Conservation (phyloP, 2,329 filamentous ascomycete species). For the Trichoderma lentiforme region DNA sequence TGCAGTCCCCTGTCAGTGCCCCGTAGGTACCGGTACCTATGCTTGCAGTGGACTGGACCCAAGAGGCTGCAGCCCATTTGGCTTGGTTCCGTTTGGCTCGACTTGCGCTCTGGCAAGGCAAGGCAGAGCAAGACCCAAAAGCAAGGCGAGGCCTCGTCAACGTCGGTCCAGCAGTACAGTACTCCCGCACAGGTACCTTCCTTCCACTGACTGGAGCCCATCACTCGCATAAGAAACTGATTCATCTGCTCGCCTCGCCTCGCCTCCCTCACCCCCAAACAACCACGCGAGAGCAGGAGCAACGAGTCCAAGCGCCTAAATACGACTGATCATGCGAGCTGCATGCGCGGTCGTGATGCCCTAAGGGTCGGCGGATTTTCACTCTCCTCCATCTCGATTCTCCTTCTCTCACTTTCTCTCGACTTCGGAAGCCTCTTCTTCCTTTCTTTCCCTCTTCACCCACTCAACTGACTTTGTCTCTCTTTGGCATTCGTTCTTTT, state of each 20-base stretch:
- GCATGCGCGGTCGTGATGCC: slow-evolving; percentile 12
- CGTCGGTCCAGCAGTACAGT: neutral
- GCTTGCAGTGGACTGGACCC: neutral
- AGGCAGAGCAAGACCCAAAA: neutral
- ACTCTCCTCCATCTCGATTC: neutral
- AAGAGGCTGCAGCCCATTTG: slow-evolving; percentile 4
- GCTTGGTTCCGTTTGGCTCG: neutral
- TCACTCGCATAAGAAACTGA: slow-evolving; percentile 11
- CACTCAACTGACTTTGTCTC: neutral
- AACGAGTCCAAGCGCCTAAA: slow-evolving; percentile 12
- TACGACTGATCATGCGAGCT: slow-evolving; percentile 14
- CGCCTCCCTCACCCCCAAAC: neutral
- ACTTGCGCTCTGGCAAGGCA: neutral
- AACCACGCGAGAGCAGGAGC: neutral
- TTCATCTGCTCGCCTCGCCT: slow-evolving; percentile 1
- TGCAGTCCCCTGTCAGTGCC: neutral
- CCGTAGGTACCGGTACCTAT: neutral
- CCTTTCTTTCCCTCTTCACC: neutral
- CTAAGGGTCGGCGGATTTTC: slow-evolving; percentile 9
- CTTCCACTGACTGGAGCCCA: neutral
- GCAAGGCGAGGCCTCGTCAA: slow-evolving; percentile 2
- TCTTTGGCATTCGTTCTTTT: neutral
- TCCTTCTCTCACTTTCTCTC: neutral
- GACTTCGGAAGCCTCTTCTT: neutral
- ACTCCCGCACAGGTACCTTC: neutral